phyloP scores from a whole-genome alignment of 1,284 basidiomycete species.

The Anthracocystis panici-leucophaei region DNA sequence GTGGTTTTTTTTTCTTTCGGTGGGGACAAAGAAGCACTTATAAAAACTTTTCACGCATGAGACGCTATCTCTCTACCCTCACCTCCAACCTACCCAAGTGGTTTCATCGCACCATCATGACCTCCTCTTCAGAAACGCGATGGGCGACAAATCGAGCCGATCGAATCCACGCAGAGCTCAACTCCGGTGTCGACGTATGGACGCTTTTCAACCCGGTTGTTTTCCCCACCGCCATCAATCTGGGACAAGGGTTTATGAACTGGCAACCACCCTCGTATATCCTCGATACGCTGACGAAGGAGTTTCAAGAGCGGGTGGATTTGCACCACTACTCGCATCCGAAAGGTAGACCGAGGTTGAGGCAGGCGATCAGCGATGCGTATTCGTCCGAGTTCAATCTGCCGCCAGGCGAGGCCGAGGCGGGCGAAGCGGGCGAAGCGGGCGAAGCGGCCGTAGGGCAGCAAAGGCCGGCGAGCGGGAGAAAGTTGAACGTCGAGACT shows the following conservation, averaged over 20 bases:
- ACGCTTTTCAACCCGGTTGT: conserved; percentile 65
- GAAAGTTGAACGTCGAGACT: conserved; percentile 82
- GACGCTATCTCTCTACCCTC: conserved; percentile 5
- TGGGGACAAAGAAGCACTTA: not conserved
- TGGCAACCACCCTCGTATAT: conserved; percentile 64
- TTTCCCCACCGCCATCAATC: conserved; percentile 66
- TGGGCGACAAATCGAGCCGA: conserved; percentile 43
- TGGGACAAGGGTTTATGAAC: conserved; percentile 69
- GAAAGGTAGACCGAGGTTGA: conserved; percentile 61
- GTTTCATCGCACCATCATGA: conserved; percentile 26
- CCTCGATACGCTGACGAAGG: conserved; percentile 45
- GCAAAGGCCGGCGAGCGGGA: conserved; percentile 68
- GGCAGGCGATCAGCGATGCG: conserved; percentile 56
- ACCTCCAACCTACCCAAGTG: not conserved
- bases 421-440: conserved; percentile 12
- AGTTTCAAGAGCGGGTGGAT: conserved; percentile 51
- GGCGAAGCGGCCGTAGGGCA: conserved; percentile 31
- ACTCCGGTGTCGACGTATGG: conserved; percentile 65
- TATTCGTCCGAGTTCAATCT: conserved; percentile 54
- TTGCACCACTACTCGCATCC: conserved; percentile 68
- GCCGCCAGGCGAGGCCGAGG: conserved; percentile 51
- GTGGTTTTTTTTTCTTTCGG: too few species aligned
- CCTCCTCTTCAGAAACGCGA: conserved; percentile 27
- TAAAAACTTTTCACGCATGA: conserved; percentile 14
- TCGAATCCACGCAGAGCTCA: conserved; percentile 58